Conservation (phyloP, 2,329 filamentous ascomycete genomes). For the Alternaria arbusti region DNA sequence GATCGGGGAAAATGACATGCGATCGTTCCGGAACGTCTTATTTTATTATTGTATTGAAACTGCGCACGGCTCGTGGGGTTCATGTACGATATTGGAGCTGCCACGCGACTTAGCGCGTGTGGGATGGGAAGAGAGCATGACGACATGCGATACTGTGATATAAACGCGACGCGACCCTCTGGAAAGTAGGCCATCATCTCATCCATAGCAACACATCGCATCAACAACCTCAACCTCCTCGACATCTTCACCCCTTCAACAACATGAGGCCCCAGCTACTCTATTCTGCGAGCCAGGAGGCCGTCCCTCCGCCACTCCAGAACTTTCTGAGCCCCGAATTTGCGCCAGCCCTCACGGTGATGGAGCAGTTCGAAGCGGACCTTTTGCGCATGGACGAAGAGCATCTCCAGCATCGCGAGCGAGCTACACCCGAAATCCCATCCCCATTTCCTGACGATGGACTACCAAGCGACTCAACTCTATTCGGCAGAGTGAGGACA, state of each 20-base stretch:
- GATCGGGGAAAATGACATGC: constrained; percentile 34
- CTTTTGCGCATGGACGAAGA: constrained; percentile 13
- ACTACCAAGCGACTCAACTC: neutral
- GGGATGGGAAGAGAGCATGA: constrained; percentile 9
- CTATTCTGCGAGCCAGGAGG: constrained; percentile 5
- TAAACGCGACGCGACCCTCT: constrained; percentile 1
- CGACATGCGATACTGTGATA: constrained; percentile 5
- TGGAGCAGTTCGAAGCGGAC: constrained; percentile 11
- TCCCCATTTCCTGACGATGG: constrained; percentile 6
- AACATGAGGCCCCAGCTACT: neutral
- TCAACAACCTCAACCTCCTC: neutral
- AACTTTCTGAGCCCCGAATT: constrained; percentile 8
- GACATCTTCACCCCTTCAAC: neutral
- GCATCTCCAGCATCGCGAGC: constrained; percentile 6
- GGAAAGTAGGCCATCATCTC: neutral
- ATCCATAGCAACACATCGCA: neutral
- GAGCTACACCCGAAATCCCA: neutral
- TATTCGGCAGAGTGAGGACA: constrained; percentile 3
- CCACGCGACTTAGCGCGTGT: constrained; percentile 10
- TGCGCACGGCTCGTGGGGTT: constrained; percentile 6
- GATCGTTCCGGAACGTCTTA: neutral
- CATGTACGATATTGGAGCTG: constrained; percentile 1
- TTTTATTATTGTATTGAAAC: constrained; percentile 12
- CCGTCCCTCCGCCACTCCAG: constrained; percentile 5
- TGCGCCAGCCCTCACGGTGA: constrained; percentile 7